Evolutionary conservation across 2,329 filamentous ascomycete genomes (phyloP), one percentile per base, ranked within the genome.

Genomic region (Aspergillus sp.): DNA sequence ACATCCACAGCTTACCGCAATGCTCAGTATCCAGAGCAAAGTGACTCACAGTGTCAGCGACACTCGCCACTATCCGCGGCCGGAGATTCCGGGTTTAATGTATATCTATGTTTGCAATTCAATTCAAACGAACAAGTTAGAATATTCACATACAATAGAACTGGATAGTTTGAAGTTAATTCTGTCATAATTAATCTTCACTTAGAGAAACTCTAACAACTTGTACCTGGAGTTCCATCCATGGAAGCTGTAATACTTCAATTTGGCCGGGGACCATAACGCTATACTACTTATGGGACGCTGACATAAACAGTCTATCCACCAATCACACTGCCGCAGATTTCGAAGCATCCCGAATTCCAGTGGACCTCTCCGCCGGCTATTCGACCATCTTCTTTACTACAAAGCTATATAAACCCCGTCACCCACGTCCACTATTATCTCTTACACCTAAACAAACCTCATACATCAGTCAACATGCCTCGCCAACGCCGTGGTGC

Each of bases 401-500:
- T 53, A 45, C 37, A 22, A 15, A 39, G 24, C 19, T 62, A 63
- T 62, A 65, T 61, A 58, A 63, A 37, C 30, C 42, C 37, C 41
- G 41, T 40, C 47, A 54, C 42, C 47, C 20, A 49, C 49, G 44
- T 39, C 49, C 4, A 65, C 57, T 66, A 40, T 22, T 34, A 17
- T 22, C 48, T 19, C 20, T 34, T 7, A 69, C 33, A 39, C 17
- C 37, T 48, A 66, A 68, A 65, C 37, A 67, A 68, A 65, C 64
- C 64, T 60, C 64, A 61, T 65, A 60, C 62, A 56, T 56, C 40
- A 60, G 60, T 61, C 74, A 83, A 75, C 59, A 93, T 93, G 90
- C 79, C 90, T 88, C 90, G 90, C 79, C 86, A 90, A 83, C 84
- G 87, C 75, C 86, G 89, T 77, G 81, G 83, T 77, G 84, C 79